These are phyloP conservation scores for Eryngium alpinum DNA, from an alignment of 140 eudicot species.

Conservation along the genomic window DNA sequence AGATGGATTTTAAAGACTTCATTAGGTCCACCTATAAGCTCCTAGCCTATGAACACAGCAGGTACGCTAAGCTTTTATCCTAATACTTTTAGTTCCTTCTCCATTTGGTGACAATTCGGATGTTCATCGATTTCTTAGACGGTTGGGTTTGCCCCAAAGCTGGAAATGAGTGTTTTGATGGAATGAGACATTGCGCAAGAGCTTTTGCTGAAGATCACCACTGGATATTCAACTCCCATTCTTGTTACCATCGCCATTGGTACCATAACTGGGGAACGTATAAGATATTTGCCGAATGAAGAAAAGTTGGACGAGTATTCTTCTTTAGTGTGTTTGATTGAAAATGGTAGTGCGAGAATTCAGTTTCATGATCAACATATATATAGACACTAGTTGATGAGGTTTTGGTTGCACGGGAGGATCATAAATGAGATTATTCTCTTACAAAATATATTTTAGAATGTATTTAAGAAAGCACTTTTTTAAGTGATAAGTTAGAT, in stretches of 20 bases:
- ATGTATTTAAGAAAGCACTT: no score
- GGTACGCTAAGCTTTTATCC: constrained; percentile 36
- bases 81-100: constrained; percentile 26
- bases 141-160: constrained; percentile 32
- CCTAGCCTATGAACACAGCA: constrained; percentile 27
- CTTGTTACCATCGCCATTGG: not conserved
- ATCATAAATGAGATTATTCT: no score
- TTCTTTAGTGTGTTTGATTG: no score
- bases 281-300: no score
- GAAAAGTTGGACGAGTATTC: no score
- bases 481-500: no score
- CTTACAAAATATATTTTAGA: no score
- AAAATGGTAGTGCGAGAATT: no score
- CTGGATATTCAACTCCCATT: constrained; percentile 16
- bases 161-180: constrained; percentile 26
- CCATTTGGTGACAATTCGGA: constrained; percentile 30
- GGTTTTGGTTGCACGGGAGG: no score
- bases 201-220: constrained; percentile 3
- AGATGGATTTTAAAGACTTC: not conserved
- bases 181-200: constrained; percentile 25
- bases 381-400: no score
- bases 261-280: no score
- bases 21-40: not conserved
- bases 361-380: no score
- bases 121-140: constrained; percentile 37